phyloP scores from a whole-genome alignment of 306 rosid genomes.

The Trifolium pratense region DNA sequence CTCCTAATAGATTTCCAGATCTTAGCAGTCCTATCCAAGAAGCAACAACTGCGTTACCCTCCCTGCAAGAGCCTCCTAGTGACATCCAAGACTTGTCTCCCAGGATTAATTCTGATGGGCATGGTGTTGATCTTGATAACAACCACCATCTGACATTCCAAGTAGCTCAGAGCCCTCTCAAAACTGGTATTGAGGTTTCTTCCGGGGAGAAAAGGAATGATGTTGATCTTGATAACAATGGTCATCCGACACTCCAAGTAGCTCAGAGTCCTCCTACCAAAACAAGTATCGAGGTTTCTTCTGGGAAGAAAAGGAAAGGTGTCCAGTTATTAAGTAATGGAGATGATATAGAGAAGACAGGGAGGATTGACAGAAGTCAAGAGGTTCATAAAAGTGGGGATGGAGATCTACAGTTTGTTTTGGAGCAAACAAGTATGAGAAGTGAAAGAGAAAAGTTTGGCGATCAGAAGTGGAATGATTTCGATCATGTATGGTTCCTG shows the following conservation, averaged over 20 bases:
- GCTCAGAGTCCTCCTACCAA: constrained; percentile 43
- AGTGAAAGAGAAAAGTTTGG: constrained; percentile 51
- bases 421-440: constrained; percentile 39
- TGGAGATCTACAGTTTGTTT: constrained; percentile 40
- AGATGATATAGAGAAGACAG: constrained; percentile 40
- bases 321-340: constrained; percentile 43
- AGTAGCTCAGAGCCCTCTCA: constrained; percentile 45
- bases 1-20: constrained; percentile 45
- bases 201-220: constrained; percentile 67
- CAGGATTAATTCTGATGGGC: constrained; percentile 39
- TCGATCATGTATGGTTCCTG: constrained; percentile 66
- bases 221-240: constrained; percentile 41
- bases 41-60: constrained; percentile 45
- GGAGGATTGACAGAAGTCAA: constrained; percentile 47
- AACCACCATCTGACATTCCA: constrained; percentile 37
- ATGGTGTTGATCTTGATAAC: constrained; percentile 39
- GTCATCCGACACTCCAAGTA: constrained; percentile 37
- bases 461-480: constrained; percentile 49
- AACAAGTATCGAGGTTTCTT: constrained; percentile 48
- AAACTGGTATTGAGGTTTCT: constrained; percentile 45
- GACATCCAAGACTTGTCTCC: constrained; percentile 1
- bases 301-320: constrained; percentile 68
- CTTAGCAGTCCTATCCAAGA: constrained; percentile 49
- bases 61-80: constrained; percentile 39
- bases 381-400: constrained; percentile 49